Conservation (phyloP, 768 basidiomycete genomes). For the Xerocomellus intermedius region DNA sequence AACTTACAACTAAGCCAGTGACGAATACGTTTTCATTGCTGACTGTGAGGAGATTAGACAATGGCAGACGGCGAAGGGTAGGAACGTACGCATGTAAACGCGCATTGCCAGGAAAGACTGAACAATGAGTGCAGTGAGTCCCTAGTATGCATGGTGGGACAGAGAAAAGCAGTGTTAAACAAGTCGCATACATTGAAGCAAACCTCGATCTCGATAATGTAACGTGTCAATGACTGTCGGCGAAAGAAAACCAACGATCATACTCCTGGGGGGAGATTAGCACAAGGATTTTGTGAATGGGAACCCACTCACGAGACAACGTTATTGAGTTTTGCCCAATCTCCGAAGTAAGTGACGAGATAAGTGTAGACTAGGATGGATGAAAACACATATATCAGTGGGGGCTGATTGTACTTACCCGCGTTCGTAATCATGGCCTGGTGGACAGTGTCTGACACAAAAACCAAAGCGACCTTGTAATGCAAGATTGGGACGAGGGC, state of each 20-base stretch:
- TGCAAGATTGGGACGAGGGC: not conserved
- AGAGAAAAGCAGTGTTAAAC: not conserved
- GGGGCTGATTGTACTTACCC: constrained; percentile 26
- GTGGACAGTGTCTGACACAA: constrained; percentile 53
- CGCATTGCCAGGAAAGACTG: constrained; percentile 55
- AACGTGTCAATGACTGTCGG: not conserved
- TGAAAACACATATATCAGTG: not conserved
- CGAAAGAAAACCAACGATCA: not conserved
- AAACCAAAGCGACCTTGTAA: constrained; percentile 47
- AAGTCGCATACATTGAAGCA: constrained; percentile 43
- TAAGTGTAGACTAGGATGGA: constrained; percentile 46
- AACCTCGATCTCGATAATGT: constrained; percentile 42
- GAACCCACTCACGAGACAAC: not conserved
- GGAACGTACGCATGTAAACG: constrained; percentile 44
- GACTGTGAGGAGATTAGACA: constrained; percentile 36
- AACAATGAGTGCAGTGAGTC: constrained; percentile 49
- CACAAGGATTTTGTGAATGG: not conserved
- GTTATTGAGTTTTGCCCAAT: constrained; percentile 7
- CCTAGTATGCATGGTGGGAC: constrained; percentile 10
- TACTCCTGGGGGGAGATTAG: not conserved
- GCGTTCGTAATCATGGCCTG: constrained; percentile 54
- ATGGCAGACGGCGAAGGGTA: not conserved
- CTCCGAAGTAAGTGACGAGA: constrained; percentile 40
- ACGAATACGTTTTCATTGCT: constrained; percentile 46
- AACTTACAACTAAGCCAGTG: constrained; percentile 31